Percentiles rank a stretch among this genome's conserved stretches.
Conservation (phyloP, 2,329 filamentous ascomycete species). For the Cadophora malorum region DNA sequence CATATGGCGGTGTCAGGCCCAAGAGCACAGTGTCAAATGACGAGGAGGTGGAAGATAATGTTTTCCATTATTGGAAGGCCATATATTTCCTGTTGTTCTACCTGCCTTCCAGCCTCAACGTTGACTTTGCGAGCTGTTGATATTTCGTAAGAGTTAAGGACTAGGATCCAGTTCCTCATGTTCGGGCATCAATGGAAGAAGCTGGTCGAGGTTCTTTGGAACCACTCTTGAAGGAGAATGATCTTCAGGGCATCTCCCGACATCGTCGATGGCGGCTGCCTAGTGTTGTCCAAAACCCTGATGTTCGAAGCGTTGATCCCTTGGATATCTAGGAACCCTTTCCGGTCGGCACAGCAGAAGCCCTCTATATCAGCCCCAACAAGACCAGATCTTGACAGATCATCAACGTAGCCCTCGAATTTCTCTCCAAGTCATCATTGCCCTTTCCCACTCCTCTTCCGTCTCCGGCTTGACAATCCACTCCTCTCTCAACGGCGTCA, state of each 20-base stretch:
- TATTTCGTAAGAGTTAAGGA: not conserved
- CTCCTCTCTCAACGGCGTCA: conserved; percentile 46
- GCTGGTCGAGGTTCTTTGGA: not conserved
- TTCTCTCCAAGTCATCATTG: conserved; percentile 3
- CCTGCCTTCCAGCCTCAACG: not conserved
- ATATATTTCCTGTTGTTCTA: not conserved
- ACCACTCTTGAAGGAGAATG: not conserved
- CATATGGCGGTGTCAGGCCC: no score
- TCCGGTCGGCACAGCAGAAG: not conserved
- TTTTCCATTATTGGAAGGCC: not conserved
- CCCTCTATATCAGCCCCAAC: not conserved
- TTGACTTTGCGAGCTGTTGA: not conserved
- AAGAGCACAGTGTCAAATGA: not conserved
- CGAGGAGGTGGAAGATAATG: not conserved
- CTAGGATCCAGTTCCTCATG: not conserved
- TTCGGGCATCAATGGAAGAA: not conserved
- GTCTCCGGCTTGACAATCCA: conserved; percentile 51
- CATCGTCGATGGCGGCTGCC: not conserved
- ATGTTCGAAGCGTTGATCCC: not conserved
- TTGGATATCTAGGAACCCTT: not conserved
- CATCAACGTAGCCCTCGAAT: not conserved
- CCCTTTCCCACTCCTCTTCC: conserved; percentile 50
- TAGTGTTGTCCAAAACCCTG: not conserved
- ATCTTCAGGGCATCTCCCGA: not conserved
- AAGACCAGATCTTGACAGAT: not conserved